These are phyloP conservation scores for Veloboletus limbatus DNA, from an alignment of 1,284 basidiomycete genomes.

Conservation along the genomic window DNA sequence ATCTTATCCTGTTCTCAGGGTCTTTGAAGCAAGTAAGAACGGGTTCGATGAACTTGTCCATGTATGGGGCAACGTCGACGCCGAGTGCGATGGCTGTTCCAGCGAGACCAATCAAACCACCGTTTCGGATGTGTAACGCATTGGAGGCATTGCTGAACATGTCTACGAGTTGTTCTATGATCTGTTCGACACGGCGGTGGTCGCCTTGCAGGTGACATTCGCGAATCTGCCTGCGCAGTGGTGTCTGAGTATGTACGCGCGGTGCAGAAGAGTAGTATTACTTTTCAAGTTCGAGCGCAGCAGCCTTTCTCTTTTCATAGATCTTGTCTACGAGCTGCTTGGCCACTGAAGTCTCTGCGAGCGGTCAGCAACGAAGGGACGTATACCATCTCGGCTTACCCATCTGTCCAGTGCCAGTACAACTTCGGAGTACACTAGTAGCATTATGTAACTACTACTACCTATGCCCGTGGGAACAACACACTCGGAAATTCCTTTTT, in stretches of 20 bases:
- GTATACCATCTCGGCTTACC: conserved; percentile 11
- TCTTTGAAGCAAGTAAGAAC: conserved; percentile 95
- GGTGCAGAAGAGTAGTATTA: conserved; percentile 35
- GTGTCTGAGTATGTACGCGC: conserved; percentile 15
- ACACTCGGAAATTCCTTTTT: too few species aligned
- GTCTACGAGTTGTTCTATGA: conserved; percentile 93
- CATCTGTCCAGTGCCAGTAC: conserved; percentile 13
- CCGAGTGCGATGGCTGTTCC: conserved; percentile 95
- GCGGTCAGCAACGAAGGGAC: conserved; percentile 3
- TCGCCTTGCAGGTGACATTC: conserved; percentile 84
- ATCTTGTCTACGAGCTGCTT: conserved; percentile 83
- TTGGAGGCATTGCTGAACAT: conserved; percentile 84
- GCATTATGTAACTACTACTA: too few species aligned
- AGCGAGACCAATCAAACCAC: conserved; percentile 94
- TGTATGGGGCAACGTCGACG: conserved; percentile 89
- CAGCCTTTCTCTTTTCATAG: conserved; percentile 95
- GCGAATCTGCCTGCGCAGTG: conserved; percentile 66
- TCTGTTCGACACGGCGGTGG: conserved; percentile 76
- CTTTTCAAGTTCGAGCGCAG: conserved; percentile 96
- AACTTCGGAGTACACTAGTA: too few species aligned
- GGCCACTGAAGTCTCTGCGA: conserved; percentile 58
- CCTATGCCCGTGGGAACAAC: too few species aligned
- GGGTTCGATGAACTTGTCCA: conserved; percentile 89
- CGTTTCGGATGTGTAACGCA: conserved; percentile 87
- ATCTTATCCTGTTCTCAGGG: conserved; percentile 91